A percentile compares a stretch with the other conserved stretches of the same genome.
phyloP scores from a whole-genome alignment of 2,329 filamentous ascomycete species.

The Apiospora saccharicola region DNA sequence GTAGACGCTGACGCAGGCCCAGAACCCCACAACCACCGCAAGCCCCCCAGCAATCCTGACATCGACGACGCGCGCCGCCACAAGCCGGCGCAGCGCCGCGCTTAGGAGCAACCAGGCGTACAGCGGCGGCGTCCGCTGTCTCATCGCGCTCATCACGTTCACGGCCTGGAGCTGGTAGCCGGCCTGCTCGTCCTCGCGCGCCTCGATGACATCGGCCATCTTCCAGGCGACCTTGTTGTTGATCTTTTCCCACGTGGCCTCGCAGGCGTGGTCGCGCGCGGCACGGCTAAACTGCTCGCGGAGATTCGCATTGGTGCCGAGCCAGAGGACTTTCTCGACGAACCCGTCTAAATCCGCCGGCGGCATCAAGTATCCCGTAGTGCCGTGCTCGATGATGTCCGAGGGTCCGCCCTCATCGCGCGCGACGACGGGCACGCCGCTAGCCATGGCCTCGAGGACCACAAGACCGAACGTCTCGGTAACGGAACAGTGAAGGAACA shows the following conservation, averaged over 20 bases:
- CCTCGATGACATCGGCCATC: conserved; percentile 62
- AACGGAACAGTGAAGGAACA: conserved; percentile 76
- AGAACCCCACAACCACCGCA: conserved; percentile 55
- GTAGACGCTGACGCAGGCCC: conserved; percentile 57
- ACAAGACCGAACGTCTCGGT: conserved; percentile 78
- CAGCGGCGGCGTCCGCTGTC: conserved; percentile 41
- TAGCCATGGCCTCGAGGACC: conserved; percentile 75
- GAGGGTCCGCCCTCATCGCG: conserved; percentile 74
- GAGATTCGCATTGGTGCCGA: conserved; percentile 54
- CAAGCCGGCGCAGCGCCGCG: conserved; percentile 47
- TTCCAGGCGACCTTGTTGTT: conserved; percentile 74
- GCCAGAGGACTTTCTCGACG: conserved; percentile 57
- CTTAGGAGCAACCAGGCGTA: conserved; percentile 55
- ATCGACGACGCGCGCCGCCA: conserved; percentile 48
- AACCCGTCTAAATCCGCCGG: conserved; percentile 67
- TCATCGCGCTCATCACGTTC: conserved; percentile 5
- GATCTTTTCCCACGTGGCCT: conserved; percentile 75
- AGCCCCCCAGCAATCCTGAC: conserved; percentile 54
- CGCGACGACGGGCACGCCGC: conserved; percentile 72
- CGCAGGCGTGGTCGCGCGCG: conserved; percentile 63
- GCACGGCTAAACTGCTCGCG: conserved; percentile 54
- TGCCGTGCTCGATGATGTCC: conserved; percentile 67
- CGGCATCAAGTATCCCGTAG: conserved; percentile 67
- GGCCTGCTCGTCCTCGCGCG: conserved; percentile 47
- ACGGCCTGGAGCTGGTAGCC: conserved; percentile 37